Base-by-base conservation (phyloP, 768 basidiomycete genomes). In the Lactifluus subvellereus region DNA sequence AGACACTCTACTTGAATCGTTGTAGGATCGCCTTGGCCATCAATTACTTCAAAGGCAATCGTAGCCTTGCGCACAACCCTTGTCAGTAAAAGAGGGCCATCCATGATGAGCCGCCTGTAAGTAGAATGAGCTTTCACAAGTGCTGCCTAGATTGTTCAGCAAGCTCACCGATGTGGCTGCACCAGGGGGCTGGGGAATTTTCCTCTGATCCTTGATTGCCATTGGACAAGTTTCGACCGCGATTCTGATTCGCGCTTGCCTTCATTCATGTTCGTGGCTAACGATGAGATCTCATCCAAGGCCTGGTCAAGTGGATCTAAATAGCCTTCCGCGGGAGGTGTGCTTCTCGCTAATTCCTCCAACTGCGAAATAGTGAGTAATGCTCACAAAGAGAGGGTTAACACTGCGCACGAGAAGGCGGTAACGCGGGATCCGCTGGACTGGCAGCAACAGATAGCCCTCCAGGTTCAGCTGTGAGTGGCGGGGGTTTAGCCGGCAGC, bases 401-500 rank as follows among this genome's bases (percentile, higher is more conserved):
- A 40, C 62, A 61, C 49, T n/a, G 78, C 87, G 73, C 70, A 97
- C 93, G 68, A 99, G 79, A 61, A 99, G 76, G 63, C 91, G 86
- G 77, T 99, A 99, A n/a, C 97, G 86, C 14, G 97, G 97, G 70
- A 99, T 91, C 57, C 97, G 86, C 72, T 99, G 97, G 14, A 99
- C 89, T 42, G 97, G 97, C 50, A 98, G 82, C 8, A 99, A 80
- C 22, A 99, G 77, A 72, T 98, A 98, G 3, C 90, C 91, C 75
- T 98, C 94, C 67, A 98, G 75, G 71, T 94, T 95, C 45, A 98
- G 82, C 70, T 98, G 96, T 9, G 91, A 92, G 72, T 98, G 96
- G 33, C 87, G 81, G 2, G 94, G 94, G 67, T 92, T 90, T 68
- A 91, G 76, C 49, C 92, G 87, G 72, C 92, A 96, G 53, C 91